Percentiles rank a stretch among this genome's conserved stretches.
These are phyloP conservation scores for Dillenia suffruticosa DNA, from an alignment of 164 flowering plant species.

Conservation along the genomic window DNA sequence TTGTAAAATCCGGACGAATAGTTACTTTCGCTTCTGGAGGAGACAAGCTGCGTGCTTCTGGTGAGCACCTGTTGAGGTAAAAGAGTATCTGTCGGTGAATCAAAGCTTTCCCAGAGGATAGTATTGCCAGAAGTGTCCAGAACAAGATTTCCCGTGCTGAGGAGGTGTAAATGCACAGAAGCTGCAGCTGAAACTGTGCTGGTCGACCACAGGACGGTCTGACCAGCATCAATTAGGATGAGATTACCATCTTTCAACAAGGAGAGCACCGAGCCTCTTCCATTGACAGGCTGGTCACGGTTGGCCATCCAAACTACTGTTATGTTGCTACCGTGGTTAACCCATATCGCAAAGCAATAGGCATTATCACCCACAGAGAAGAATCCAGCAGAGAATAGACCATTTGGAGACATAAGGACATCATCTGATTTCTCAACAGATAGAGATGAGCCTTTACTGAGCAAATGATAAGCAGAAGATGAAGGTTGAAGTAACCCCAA, in stretches of 20 bases:
- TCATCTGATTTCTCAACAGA: slow-evolving; percentile 13
- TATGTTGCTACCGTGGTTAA: background rate
- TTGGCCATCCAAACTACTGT: slow-evolving; percentile 44
- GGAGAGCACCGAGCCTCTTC: slow-evolving; percentile 23
- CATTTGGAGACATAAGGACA: slow-evolving; percentile 9
- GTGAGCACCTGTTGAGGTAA: slow-evolving; percentile 35
- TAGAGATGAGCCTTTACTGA: slow-evolving; percentile 12
- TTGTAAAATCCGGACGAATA: slow-evolving; percentile 31
- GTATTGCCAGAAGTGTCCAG: background rate
- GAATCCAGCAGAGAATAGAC: slow-evolving; percentile 28
- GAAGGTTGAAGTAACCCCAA: too few species aligned
- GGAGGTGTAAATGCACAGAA: slow-evolving; percentile 5
- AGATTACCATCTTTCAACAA: slow-evolving; percentile 22
- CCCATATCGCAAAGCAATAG: slow-evolving; percentile 29
- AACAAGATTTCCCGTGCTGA: slow-evolving; percentile 32
- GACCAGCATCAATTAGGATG: slow-evolving; percentile 21
- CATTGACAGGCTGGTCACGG: slow-evolving; percentile 40
- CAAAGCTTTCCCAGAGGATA: slow-evolving; percentile 34
- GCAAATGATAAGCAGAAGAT: too few species aligned
- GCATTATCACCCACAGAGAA: slow-evolving; percentile 27
- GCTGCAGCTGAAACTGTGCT: too few species aligned
- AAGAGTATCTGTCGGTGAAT: slow-evolving; percentile 39
- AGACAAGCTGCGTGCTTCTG: slow-evolving; percentile 10
- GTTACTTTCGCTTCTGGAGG: slow-evolving; percentile 21
- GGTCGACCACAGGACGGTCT: slow-evolving; percentile 16